A percentile compares a stretch with the other conserved stretches of the same genome.
Evolutionary conservation across 2,329 filamentous ascomycete genomes (phyloP).

Genomic region (Cladosporium sp.): DNA sequence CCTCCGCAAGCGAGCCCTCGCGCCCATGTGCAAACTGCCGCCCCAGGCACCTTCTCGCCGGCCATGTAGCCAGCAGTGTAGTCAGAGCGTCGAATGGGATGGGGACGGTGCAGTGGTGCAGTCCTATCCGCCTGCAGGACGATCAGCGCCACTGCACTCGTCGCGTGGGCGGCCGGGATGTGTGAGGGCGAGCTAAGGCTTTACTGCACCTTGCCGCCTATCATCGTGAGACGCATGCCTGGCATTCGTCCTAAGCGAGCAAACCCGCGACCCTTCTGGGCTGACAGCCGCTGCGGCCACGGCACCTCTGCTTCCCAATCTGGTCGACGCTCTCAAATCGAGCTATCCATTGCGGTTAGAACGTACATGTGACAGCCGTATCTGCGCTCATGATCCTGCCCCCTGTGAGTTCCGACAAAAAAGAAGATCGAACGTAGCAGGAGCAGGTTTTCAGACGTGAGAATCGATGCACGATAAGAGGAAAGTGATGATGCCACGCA

Average conservation of each 20-base stretch:
- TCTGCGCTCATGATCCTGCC: conserved; percentile 2
- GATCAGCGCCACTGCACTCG: conserved; percentile 17
- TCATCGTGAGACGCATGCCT: conserved; percentile 11
- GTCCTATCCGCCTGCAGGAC: conserved; percentile 19
- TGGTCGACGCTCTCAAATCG: conserved; percentile 6
- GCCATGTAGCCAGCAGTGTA: conserved; percentile 4
- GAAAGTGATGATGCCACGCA: neutral
- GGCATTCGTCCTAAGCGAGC: conserved; percentile 13
- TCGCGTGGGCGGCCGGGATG: conserved; percentile 19
- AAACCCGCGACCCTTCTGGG: conserved; percentile 12
- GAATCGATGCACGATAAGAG: neutral
- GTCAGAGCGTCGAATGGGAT: conserved; percentile 9
- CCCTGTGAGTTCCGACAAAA: neutral
- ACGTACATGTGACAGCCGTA: conserved; percentile 16
- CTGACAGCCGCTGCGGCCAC: conserved; percentile 13
- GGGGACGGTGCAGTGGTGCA: conserved; percentile 8
- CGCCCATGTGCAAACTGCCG: neutral
- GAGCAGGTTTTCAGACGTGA: neutral
- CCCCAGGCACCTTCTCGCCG: neutral
- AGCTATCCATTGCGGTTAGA: conserved; percentile 12
- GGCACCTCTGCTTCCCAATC: conserved; percentile 11
- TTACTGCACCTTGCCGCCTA: conserved; percentile 19
- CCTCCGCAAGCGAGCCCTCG: conserved; percentile 12
- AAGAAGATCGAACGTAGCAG: neutral
- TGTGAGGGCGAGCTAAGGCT: conserved; percentile 15